Evolutionary conservation across 1,284 basidiomycete genomes (phyloP).

Genomic region (Ustilago sp.): DNA sequence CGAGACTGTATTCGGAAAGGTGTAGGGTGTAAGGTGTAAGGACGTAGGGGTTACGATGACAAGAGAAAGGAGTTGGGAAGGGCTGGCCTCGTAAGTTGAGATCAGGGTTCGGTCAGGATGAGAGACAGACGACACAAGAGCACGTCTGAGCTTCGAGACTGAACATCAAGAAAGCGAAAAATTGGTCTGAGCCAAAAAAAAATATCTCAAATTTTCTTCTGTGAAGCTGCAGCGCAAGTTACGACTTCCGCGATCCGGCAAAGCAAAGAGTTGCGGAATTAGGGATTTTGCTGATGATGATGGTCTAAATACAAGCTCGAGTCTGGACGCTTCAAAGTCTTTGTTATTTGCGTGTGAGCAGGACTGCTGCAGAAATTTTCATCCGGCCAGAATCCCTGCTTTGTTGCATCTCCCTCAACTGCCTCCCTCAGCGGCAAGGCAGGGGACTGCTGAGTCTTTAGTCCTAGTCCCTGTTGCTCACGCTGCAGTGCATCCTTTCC

Average conservation of each 20-base stretch:
- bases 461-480: no score
- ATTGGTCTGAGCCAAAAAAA: slow-evolving; percentile 24
- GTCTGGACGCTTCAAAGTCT: no score
- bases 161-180: slow-evolving; percentile 1
- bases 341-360: no score
- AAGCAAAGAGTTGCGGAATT: no score
- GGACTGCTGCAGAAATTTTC: no score
- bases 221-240: neutral
- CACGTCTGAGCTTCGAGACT: neutral
- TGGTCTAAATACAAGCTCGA: no score
- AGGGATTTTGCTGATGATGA: no score
- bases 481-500: no score
- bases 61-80: neutral
- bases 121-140: slow-evolving; percentile 5
- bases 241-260: slow-evolving; percentile 30
- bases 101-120: slow-evolving; percentile 3
- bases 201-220: slow-evolving; percentile 47
- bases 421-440: no score
- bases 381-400: no score
- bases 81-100: neutral
- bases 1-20: neutral
- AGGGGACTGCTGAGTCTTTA: no score
- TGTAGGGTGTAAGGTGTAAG: neutral
- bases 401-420: no score
- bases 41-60: neutral